Evolutionary conservation across 192 early-diverging fungal species (phyloP).

Genomic region (Coemansia sp.): DNA sequence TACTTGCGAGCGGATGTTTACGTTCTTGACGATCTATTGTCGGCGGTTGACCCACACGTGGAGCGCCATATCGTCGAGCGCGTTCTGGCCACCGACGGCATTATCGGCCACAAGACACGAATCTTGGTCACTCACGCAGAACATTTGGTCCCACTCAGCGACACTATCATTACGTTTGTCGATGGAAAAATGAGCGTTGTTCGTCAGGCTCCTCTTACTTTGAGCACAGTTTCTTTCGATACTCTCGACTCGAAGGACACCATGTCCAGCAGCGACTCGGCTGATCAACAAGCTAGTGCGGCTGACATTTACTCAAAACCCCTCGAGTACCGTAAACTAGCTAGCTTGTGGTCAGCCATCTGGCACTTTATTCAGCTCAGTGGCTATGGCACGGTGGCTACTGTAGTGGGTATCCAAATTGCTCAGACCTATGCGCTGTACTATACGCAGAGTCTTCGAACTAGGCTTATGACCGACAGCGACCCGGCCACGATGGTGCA

Average conservation of each 20-base stretch:
- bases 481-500: slow-evolving; percentile 25
- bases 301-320: not conserved
- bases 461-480: slow-evolving; percentile 27
- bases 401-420: slow-evolving; percentile 6
- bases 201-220: slow-evolving; percentile 18
- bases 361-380: slow-evolving; percentile 15
- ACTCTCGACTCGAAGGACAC: not conserved
- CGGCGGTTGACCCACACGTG: slow-evolving; percentile 69
- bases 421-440: slow-evolving; percentile 15
- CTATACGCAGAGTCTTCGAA: slow-evolving; percentile 23
- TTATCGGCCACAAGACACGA: slow-evolving; percentile 45
- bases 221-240: too few species aligned
- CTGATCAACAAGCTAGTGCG: not conserved
- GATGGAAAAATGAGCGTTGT: slow-evolving; percentile 10
- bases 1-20: slow-evolving; percentile 67
- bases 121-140: slow-evolving; percentile 64
- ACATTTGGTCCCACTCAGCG: slow-evolving; percentile 34
- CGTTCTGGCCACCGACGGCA: slow-evolving; percentile 40
- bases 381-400: slow-evolving; percentile 21
- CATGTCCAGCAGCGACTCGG: not conserved
- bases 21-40: slow-evolving; percentile 71
- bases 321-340: not conserved
- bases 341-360: slow-evolving; percentile 7
- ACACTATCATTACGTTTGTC: slow-evolving; percentile 23
- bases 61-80: slow-evolving; percentile 62